Base-by-base conservation (phyloP, 257 asterid genomes). In the Hygrophila difformis region DNA sequence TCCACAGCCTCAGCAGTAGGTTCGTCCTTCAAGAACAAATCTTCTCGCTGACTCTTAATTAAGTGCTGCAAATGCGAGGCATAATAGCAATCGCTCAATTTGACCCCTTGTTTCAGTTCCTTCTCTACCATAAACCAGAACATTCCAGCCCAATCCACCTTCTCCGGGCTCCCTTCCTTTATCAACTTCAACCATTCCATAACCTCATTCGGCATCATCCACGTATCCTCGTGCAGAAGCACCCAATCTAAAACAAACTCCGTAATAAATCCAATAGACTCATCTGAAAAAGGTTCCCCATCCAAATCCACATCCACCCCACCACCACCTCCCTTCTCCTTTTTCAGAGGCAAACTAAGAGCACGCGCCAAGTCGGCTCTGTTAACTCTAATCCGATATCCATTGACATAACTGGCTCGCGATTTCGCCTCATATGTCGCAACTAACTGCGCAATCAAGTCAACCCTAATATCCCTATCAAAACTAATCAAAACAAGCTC, bases 51-150 rank as follows among this genome's bases (percentile, higher is more conserved):
- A 3, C 39, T 61, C 73, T 71, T 88, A 6, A 88, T 71, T 69
- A 84, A 61, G 38, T 69, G 73, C 68, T 81, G 97, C 77, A 88
- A 53, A 71, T 88, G 95, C 0, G 91, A 67, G 0, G 95, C 97
- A 21, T 88, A 88, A 61, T 77, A 71, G 59, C 97, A 88, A 59
- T 84, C 70, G 47, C 8, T 54, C 63, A 88, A 69, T 23, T 51
- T 65, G 5, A 53, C 84, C 47, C 94, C 96, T 61, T 69, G 70
- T 44, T 57, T 57, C 79, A 88, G 47, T 66, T 88, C 97, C 60
- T 79, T 79, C 69, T 84, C 95, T 61, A 84, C 86, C 97, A 88
- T 88, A 33, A 76, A 75, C 96, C 96, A 84, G 43, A 84, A 46
- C 65, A 84, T 46, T 23, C 78, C 76, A 6, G 89, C 87, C 93